These are phyloP conservation scores for Henckelia pumila DNA, from an alignment of 257 asterid genomes.

Conservation along the genomic window DNA sequence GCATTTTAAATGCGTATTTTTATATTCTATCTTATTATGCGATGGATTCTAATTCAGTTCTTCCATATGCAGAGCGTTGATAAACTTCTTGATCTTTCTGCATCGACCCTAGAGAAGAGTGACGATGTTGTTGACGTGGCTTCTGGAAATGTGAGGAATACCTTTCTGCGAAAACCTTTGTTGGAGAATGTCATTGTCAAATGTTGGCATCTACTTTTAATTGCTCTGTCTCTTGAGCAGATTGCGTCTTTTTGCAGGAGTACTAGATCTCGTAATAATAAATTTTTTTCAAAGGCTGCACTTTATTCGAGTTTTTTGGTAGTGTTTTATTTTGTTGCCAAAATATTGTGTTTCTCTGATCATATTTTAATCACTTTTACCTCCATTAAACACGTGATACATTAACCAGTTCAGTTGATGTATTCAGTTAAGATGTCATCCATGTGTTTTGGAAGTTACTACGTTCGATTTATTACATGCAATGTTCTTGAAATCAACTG, in stretches of 20 bases:
- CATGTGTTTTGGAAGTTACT: constrained; percentile 10
- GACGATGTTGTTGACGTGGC: constrained; percentile 47
- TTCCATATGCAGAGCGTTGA: constrained; percentile 69
- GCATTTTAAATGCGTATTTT: constrained; percentile 10
- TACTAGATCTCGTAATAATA: neutral
- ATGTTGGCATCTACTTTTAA: constrained; percentile 14
- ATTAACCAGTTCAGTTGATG: constrained; percentile 7
- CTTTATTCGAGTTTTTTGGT: too few species aligned
- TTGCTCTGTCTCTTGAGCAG: constrained; percentile 7
- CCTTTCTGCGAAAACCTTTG: constrained; percentile 10
- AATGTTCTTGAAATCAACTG: constrained; percentile 13
- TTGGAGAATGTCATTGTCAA: constrained; percentile 10
- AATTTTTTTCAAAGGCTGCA: neutral
- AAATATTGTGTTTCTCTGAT: constrained; percentile 10
- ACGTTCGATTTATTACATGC: neutral
- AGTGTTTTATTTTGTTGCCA: neutral
- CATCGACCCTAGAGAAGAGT: constrained; percentile 51
- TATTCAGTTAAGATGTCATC: neutral
- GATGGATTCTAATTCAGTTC: constrained; percentile 22
- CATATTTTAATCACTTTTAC: constrained; percentile 5
- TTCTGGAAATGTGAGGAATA: constrained; percentile 43
- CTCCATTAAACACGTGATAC: neutral
- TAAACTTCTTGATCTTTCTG: constrained; percentile 62
- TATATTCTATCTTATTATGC: constrained; percentile 15
- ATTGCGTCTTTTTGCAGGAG: constrained; percentile 8